Evolutionary conservation across 805 yeast genomes (phyloP), one percentile per base, ranked within the genome.

Genomic region (Sungouiozyma ichnusensis): DNA sequence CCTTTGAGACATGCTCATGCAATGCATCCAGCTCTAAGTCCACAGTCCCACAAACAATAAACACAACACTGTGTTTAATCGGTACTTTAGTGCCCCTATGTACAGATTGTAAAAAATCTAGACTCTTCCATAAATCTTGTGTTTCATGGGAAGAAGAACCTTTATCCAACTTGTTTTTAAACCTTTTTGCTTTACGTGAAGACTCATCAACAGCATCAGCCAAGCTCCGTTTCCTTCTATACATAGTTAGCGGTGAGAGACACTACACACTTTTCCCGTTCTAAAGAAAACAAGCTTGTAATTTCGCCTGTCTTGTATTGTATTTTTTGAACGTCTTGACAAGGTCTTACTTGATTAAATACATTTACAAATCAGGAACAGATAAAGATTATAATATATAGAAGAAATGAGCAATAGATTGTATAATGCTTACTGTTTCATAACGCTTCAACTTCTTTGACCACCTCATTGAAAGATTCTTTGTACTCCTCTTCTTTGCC

Each of bases 391-490:
- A n/a, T n/a, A n/a, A n/a, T n/a, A n/a, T n/a, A n/a, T n/a, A n/a
- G n/a, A n/a, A n/a, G n/a, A n/a, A n/a, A n/a, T n/a, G n/a, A n/a
- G n/a, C n/a, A n/a, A n/a, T n/a, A n/a, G n/a, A n/a, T n/a, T n/a
- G n/a, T n/a, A n/a, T n/a, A n/a, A n/a, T n/a, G n/a, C n/a, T n/a
- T n/a, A n/a, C n/a, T n/a, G n/a, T 19, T 33, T 37, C 50, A 59
- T 46, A 62, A 55, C 44, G 63, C 55, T 46, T 54, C 54, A 51
- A 90, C 85, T 70, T 90, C 97, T 75, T 84, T 88, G 53, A 86
- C 94, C 48, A 90, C 78, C 66, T 90, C 98, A 64, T 92, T 97
- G 60, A 76, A 92, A 46, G 79, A 65, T 66, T 88, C 96, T 66
- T 85, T 83, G 74, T 92, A 92, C 60, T 90, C 97, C 50, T 78